Conservation (phyloP, 768 basidiomycete genomes). For the Calvatia gigantea region DNA sequence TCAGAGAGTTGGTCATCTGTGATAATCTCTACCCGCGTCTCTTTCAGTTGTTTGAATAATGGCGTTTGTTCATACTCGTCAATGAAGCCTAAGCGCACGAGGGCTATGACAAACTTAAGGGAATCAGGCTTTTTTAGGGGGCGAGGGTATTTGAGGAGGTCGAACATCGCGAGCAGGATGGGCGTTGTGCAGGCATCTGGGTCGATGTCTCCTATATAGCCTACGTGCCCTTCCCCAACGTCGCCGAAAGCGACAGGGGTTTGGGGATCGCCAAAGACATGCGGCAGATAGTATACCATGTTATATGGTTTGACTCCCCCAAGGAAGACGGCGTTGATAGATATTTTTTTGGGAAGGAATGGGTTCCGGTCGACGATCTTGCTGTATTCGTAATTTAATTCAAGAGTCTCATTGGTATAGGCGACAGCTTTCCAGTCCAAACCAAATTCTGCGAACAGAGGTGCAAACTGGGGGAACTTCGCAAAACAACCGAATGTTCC, state of each 20-base stretch:
- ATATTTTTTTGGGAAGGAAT: conserved; percentile 18
- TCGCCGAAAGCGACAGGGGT: conserved; percentile 23
- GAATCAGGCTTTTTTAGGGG: conserved; percentile 13
- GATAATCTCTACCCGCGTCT: conserved; percentile 18
- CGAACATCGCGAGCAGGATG: conserved; percentile 32
- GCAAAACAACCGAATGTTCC: conserved; percentile 22
- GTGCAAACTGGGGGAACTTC: conserved; percentile 13
- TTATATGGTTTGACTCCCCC: conserved; percentile 18
- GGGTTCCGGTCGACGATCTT: conserved; percentile 14
- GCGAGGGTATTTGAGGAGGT: conserved; percentile 15
- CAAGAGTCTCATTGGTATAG: conserved; percentile 15
- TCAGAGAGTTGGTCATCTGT: conserved; percentile 17
- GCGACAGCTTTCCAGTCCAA: conserved; percentile 17
- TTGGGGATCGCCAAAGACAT: conserved; percentile 14
- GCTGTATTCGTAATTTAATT: conserved; percentile 11
- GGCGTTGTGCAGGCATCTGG: conserved; percentile 23
- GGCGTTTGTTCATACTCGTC: conserved; percentile 13
- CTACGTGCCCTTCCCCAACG: conserved; percentile 26
- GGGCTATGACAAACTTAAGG: conserved; percentile 23
- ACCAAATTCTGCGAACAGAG: conserved; percentile 21
- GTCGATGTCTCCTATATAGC: conserved; percentile 33
- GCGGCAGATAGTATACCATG: conserved; percentile 21
- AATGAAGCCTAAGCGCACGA: conserved; percentile 19
- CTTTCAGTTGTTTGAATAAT: conserved; percentile 19
- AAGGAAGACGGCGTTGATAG: conserved; percentile 27